A percentile compares a stretch with the other conserved stretches of the same genome.
Conservation (phyloP, 225 moss, liverwort and hornwort genomes). For the Physcomitrium patens region DNA sequence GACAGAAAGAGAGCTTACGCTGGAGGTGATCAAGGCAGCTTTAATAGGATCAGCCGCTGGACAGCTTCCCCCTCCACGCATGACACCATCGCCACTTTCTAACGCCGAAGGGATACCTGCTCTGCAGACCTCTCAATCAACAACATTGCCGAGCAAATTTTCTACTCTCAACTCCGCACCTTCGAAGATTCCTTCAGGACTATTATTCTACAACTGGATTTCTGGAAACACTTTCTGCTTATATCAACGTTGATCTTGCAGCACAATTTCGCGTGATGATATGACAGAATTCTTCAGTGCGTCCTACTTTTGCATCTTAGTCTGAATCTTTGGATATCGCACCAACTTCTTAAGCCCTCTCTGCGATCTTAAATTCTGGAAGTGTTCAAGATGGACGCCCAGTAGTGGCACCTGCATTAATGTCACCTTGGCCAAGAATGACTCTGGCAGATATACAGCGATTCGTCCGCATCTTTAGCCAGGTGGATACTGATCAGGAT, state of each 20-base stretch:
- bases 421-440: conserved; percentile 70
- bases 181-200: conserved; percentile 44
- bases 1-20: conserved; percentile 64
- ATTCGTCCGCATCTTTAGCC: conserved; percentile 57
- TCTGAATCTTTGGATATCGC: not conserved
- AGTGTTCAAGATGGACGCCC: conserved; percentile 34
- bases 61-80: conserved; percentile 79
- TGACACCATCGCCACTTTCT: conserved; percentile 40
- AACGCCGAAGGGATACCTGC: conserved; percentile 25
- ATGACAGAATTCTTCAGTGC: conserved; percentile 39
- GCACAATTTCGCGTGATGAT: conserved; percentile 34
- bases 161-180: conserved; percentile 36
- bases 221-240: conserved; percentile 37
- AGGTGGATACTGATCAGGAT: conserved; percentile 70
- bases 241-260: conserved; percentile 33
- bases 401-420: conserved; percentile 21
- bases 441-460: conserved; percentile 55
- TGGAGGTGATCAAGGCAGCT: conserved; percentile 59
- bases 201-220: conserved; percentile 26
- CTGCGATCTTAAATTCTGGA: conserved; percentile 22
- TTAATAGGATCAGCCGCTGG: conserved; percentile 63
- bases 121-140: not conserved
- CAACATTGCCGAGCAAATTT: conserved; percentile 10
- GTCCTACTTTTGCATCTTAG: conserved; percentile 29
- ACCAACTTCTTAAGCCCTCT: conserved; percentile 5